Evolutionary conservation across 352 stramenopile genomes (phyloP).

Genomic region (Phytophthora syringae): DNA sequence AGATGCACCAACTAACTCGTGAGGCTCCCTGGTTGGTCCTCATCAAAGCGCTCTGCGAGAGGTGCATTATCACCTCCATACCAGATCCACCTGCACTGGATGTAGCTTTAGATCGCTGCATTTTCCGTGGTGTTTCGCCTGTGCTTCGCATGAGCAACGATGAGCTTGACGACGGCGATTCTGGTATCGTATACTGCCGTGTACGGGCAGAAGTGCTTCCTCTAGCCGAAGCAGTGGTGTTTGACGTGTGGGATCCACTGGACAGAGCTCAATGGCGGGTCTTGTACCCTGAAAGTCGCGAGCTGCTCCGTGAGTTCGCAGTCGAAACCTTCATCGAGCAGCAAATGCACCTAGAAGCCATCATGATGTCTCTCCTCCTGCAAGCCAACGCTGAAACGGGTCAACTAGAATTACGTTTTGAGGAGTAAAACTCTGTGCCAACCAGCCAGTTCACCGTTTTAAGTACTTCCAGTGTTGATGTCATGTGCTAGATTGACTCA

Average conservation of each 20-base stretch:
- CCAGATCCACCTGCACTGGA: not conserved
- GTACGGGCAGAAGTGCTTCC: conserved; percentile 42
- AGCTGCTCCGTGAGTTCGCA: conserved; percentile 62
- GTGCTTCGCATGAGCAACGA: conserved; percentile 47
- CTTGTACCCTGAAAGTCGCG: conserved; percentile 54
- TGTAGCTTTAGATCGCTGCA: conserved; percentile 47
- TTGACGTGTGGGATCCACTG: conserved; percentile 50
- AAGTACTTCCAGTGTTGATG: conserved; percentile 16
- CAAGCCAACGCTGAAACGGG: conserved; percentile 32
- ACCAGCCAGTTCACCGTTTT: conserved; percentile 17
- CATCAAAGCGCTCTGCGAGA: conserved; percentile 46
- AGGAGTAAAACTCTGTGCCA: conserved; percentile 50
- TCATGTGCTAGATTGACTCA: not conserved
- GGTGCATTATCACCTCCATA: conserved; percentile 22
- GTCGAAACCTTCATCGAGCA: conserved; percentile 62
- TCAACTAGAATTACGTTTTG: conserved; percentile 51
- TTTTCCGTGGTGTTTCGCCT: conserved; percentile 44
- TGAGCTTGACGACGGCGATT: conserved; percentile 18
- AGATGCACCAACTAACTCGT: conserved; percentile 28
- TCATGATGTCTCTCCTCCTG: conserved; percentile 58
- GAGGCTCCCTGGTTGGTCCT: conserved; percentile 42
- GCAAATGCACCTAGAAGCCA: conserved; percentile 67
- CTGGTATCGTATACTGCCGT: conserved; percentile 46
- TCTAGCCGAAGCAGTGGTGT: conserved; percentile 31
- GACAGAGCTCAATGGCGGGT: conserved; percentile 35